Percentiles rank a stretch among this genome's conserved stretches.
Evolutionary conservation across 257 asterid species (phyloP).

Genomic region (Fraxinus quadrangulata): DNA sequence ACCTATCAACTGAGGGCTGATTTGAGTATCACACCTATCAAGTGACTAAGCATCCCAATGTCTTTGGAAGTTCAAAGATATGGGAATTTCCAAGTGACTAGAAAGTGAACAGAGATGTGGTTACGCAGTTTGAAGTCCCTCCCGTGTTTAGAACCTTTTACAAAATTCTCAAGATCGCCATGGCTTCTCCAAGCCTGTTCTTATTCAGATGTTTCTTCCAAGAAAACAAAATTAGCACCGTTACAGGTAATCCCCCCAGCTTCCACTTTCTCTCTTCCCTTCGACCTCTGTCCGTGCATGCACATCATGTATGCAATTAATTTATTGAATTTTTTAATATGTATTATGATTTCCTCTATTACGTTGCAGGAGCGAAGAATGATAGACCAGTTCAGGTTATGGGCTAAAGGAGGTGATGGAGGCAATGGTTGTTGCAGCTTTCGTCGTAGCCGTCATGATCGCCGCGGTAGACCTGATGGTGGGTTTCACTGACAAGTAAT

Average conservation of each 20-base stretch:
- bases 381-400: conserved; percentile 70
- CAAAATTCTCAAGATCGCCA: conserved; percentile 39
- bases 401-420: conserved; percentile 98
- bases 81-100: conserved; percentile 21
- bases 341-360: conserved; percentile 12
- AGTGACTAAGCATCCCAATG: conserved; percentile 14
- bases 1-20: conserved; percentile 17
- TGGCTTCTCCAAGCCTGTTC: conserved; percentile 46
- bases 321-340: neutral
- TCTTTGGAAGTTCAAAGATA: conserved; percentile 12
- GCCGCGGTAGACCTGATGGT: conserved; percentile 93
- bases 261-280: conserved; percentile 2
- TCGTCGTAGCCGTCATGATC: conserved; percentile 79
- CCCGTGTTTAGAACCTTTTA: conserved; percentile 31
- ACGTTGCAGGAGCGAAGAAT: conserved; percentile 78
- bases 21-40: conserved; percentile 10
- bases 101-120: conserved; percentile 45
- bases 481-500: conserved; percentile 23
- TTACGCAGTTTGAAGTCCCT: conserved; percentile 29
- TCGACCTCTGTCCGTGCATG: conserved; percentile 13
- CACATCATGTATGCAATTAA: conserved; percentile 10
- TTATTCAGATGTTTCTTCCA: conserved; percentile 52
- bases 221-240: conserved; percentile 66
- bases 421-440: conserved; percentile 89
- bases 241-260: conserved; percentile 54